Evolutionary conservation across 179 eudicot species (phyloP), one percentile per base, ranked within the genome.

Genomic region (Patellifolia procumbens): DNA sequence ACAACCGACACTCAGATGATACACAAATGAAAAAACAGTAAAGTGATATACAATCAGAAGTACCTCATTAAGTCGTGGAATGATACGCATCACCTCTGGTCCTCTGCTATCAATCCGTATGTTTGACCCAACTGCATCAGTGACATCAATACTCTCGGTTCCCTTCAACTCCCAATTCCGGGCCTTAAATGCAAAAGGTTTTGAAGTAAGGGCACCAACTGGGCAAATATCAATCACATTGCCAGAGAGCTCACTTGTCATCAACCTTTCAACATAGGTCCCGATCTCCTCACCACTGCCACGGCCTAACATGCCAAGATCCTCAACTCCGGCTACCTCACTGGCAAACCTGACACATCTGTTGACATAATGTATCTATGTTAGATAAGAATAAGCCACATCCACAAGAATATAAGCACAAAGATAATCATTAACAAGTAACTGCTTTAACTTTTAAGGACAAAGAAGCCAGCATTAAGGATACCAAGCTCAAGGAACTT

Each of bases 261-360:
- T 95, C 15, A 95, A 90, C 80, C 81, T 89, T 81, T 90, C 99
- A 35, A 95, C 99, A 80, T 93, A 95, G 67, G 98, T 95, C 48
- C 99, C 98, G 51, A 95, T 95, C 86, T 95, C 99, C 86, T 93
- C 99, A 64, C 99, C 99, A 87, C 99, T 96, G 20, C 99, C 99
- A 87, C 99, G 98, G 52, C 99, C 99, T 79, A 95, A 86, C 91
- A 95, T 93, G 79, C 99, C 99, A 78, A 95, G 98, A 83, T 95
- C 99, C 83, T 91, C 89, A 69, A 90, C 95, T 29, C 98, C 99
- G 81, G 99, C 99, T 74, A 95, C 77, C 88, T 95, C 99, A 67
- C 85, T 68, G 49, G 98, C 99, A 88, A 95, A 95, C 79, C 98
- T 87, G 42, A 95, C 98, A 83, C 99, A 96, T 81, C 99, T 91